Conservation (phyloP, 768 basidiomycete species). For the Cystofilobasidium ferigula region DNA sequence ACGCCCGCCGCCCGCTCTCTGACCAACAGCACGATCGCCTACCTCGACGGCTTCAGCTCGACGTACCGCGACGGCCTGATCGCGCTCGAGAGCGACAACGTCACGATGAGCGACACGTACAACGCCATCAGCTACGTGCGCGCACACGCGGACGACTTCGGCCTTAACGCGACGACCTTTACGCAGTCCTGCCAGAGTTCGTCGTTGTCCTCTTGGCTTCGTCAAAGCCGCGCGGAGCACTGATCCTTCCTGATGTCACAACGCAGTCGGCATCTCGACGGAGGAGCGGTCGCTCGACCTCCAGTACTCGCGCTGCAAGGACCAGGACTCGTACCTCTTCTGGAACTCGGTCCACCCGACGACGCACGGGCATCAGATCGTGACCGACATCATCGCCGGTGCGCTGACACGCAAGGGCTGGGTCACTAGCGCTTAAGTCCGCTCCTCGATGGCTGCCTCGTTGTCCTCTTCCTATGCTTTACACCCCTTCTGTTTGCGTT, state of each 20-base stretch:
- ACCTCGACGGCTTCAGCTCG: background rate
- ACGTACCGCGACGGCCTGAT: background rate
- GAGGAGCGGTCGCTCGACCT: background rate
- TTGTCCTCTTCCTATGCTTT: background rate
- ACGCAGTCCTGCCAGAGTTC: background rate
- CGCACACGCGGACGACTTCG: background rate
- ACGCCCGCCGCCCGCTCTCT: background rate
- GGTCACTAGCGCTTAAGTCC: background rate
- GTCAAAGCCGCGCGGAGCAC: background rate
- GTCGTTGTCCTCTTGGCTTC: background rate
- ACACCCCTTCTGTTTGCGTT: background rate
- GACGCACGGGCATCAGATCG: background rate
- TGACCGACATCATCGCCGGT: background rate
- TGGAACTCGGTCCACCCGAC: background rate
- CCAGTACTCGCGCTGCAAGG: background rate
- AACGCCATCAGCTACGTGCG: background rate
- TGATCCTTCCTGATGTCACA: background rate
- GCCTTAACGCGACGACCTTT: background rate
- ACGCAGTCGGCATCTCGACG: background rate
- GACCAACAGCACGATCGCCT: background rate
- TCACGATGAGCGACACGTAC: background rate
- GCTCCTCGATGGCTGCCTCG: background rate
- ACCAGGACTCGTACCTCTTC: background rate
- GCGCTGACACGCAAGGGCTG: background rate
- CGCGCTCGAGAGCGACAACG: background rate